These are phyloP conservation scores for Pichia exigua DNA, from an alignment of 805 yeast genomes.

Conservation along the genomic window DNA sequence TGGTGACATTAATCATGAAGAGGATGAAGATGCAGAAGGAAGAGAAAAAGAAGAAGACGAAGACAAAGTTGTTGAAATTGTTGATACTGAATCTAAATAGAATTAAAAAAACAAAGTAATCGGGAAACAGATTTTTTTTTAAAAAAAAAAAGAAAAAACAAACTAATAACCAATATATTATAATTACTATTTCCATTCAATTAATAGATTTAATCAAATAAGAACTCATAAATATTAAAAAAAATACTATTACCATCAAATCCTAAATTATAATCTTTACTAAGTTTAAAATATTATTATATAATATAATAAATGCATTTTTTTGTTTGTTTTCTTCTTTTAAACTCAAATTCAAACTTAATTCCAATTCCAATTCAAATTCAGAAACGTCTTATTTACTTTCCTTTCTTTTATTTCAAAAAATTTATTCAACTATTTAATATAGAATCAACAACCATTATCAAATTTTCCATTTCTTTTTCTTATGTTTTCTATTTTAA, in stretches of 20 bases:
- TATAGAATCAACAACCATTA: no score
- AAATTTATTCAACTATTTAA: no score
- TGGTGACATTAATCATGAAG: constrained; percentile 23
- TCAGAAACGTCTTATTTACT: background rate
- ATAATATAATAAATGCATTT: background rate
- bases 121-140: background rate
- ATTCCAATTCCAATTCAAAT: no score
- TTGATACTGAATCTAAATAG: constrained; percentile 1
- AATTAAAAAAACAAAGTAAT: background rate
- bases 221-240: no score
- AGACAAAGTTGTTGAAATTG: constrained; percentile 11
- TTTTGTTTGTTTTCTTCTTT: background rate
- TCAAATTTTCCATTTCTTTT: no score
- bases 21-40: constrained; percentile 21
- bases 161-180: background rate
- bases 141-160: background rate
- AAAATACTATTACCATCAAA: background rate
- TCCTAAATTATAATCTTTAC: background rate
- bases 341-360: background rate
- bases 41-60: constrained; percentile 20
- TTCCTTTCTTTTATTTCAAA: no score
- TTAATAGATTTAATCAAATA: background rate
- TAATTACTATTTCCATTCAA: background rate
- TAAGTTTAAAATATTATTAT: background rate
- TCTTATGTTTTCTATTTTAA: no score